Conservation (phyloP, 805 yeast genomes). For the Yamadazyma phyllophila region DNA sequence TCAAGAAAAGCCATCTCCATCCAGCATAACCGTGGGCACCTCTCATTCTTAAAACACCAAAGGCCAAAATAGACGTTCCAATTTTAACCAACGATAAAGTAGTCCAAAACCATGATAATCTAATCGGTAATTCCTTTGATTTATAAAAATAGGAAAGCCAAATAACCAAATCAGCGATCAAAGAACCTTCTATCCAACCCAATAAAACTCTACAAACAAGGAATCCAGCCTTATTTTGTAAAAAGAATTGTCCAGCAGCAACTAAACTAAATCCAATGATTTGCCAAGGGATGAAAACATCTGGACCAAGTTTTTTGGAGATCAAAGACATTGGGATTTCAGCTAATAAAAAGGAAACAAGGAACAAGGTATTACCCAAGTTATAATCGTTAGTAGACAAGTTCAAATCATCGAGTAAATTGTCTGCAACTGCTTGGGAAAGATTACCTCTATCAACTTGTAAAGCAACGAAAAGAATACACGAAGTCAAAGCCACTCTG, state of each 20-base stretch:
- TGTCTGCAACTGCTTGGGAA: slow-evolving; percentile 22
- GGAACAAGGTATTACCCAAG: slow-evolving; percentile 39
- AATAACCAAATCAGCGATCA: slow-evolving; percentile 52
- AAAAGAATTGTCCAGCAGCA: slow-evolving; percentile 24
- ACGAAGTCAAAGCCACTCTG: slow-evolving; percentile 22
- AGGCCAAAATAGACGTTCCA: slow-evolving; percentile 21
- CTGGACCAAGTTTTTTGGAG: slow-evolving; percentile 61
- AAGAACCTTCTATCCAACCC: slow-evolving; percentile 31
- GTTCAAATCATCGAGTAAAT: slow-evolving; percentile 29
- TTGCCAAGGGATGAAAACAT: slow-evolving; percentile 52
- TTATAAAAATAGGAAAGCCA: slow-evolving; percentile 69
- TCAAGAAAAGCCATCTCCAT: slow-evolving; percentile 66
- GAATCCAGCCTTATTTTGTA: slow-evolving; percentile 22
- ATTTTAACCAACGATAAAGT: slow-evolving; percentile 22
- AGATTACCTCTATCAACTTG: slow-evolving; percentile 25
- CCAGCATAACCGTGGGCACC: slow-evolving; percentile 21
- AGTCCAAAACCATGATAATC: slow-evolving; percentile 49
- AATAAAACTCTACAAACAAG: slow-evolving; percentile 25
- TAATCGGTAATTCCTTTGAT: slow-evolving; percentile 51
- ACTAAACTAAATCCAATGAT: slow-evolving; percentile 28
- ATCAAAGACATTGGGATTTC: slow-evolving; percentile 61
- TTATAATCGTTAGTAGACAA: slow-evolving; percentile 39
- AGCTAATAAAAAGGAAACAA: slow-evolving; percentile 39
- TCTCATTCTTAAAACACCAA: slow-evolving; percentile 20
- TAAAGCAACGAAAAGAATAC: slow-evolving; percentile 22